These are phyloP conservation scores for Rheum nobile DNA, from an alignment of 148 eudicot genomes.

Conservation along the genomic window DNA sequence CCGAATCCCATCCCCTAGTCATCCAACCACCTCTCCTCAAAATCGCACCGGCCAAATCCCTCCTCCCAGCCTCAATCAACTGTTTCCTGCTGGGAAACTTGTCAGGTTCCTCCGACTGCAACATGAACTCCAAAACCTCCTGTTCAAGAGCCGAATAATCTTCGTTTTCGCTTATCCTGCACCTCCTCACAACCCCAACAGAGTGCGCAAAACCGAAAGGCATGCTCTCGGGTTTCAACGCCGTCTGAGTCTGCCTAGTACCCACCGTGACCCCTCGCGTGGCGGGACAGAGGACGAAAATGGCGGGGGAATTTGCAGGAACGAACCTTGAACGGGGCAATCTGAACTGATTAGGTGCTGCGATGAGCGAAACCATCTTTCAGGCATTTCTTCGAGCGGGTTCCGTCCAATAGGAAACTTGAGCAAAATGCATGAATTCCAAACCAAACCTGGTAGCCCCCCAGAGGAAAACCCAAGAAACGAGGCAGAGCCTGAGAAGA, in stretches of 20 bases:
- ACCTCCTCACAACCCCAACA: conserved; percentile 19
- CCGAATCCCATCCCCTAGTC: conserved; percentile 60
- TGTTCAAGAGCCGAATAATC: conserved; percentile 46
- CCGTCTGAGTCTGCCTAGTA: conserved; percentile 4
- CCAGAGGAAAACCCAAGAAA: not conserved
- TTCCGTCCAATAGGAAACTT: conserved; percentile 10
- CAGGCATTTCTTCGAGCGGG: conserved; percentile 83
- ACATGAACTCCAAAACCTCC: conserved; percentile 64
- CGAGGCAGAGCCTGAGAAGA: conserved; percentile 10
- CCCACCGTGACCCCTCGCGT: conserved; percentile 5
- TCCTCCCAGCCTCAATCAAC: conserved; percentile 48
- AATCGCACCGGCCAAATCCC: conserved; percentile 61
- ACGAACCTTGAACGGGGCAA: conserved; percentile 14
- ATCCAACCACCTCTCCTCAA: conserved; percentile 67
- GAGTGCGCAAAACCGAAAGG: conserved; percentile 24
- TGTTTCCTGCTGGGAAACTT: conserved; percentile 56
- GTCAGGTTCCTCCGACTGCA: conserved; percentile 47
- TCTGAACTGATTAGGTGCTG: conserved; percentile 8
- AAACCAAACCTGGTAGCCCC: too few relatives aligned
- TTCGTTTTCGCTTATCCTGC: conserved; percentile 34
- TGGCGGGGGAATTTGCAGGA: conserved; percentile 20
- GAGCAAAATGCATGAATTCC: not conserved
- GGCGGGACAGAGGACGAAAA: conserved; percentile 15
- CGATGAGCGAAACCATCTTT: conserved; percentile 46
- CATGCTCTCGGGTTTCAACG: conserved; percentile 12